Evolutionary conservation across 2,329 filamentous ascomycete genomes (phyloP).

Genomic region (Rugonectria rugulosa): DNA sequence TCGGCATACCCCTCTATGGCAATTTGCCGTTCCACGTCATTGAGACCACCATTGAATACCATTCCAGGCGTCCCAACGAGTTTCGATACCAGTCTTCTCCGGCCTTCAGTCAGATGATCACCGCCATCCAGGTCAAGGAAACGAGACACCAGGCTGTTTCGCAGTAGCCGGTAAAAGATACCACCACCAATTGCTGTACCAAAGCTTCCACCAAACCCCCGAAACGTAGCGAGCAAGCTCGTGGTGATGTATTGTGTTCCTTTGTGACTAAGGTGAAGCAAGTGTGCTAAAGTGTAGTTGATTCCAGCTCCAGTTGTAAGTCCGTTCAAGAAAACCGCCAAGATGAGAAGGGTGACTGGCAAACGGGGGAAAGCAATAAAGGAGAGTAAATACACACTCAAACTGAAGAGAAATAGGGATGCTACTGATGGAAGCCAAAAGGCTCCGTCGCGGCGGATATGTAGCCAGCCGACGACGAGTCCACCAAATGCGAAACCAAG

Average conservation of each 20-base stretch:
- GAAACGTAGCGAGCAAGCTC: constrained; percentile 79
- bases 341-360: constrained; percentile 61
- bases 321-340: constrained; percentile 73
- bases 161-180: constrained; percentile 71
- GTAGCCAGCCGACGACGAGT: constrained; percentile 75
- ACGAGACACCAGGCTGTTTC: constrained; percentile 60
- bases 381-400: constrained; percentile 65
- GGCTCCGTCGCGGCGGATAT: constrained; percentile 75
- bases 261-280: constrained; percentile 74
- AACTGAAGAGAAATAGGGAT: constrained; percentile 67
- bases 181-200: constrained; percentile 82
- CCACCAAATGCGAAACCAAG: constrained; percentile 79
- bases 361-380: constrained; percentile 60
- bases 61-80: constrained; percentile 60
- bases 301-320: constrained; percentile 74
- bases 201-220: constrained; percentile 83
- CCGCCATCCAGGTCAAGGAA: constrained; percentile 60
- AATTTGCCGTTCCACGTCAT: constrained; percentile 50
- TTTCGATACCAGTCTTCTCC: constrained; percentile 51
- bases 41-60: constrained; percentile 54
- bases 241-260: constrained; percentile 78
- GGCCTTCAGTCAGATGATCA: constrained; percentile 41
- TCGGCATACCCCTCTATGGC: constrained; percentile 57
- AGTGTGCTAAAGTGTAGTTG: constrained; percentile 83
- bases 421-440: constrained; percentile 74